Evolutionary conservation across 768 basidiomycete genomes (phyloP), one percentile per base, ranked within the genome.

Genomic region (Tylopilus rubrobrunneus): DNA sequence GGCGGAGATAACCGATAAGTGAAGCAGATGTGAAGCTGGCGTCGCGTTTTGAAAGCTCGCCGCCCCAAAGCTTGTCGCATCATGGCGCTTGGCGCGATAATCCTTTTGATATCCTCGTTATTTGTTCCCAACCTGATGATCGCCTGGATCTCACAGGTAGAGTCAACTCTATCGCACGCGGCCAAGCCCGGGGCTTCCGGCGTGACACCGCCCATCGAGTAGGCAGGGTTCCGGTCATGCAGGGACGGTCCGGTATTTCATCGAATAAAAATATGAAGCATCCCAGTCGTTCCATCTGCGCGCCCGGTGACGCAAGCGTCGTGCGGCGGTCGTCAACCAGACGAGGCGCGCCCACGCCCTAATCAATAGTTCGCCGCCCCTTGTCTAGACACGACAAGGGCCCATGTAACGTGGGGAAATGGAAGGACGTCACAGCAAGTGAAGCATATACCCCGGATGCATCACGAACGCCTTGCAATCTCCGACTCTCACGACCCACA

Each of bases 121-220:
- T 3, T 5, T 45, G 49, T 50, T 43, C 29, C 33, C 49, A 39
- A 40, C 51, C 49, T 11, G 52, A 52, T 46, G 8, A 12, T 44
- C 36, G 49, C 25, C 21, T 40, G 31, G 44, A 56, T 55, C 50
- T 53, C 52, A 48, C 56, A 56, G 37, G 29, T 15, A 25, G 25
- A 39, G 7, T 4, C 29, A 56, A 60, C 60, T 60, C 56, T 55
- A 60, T 62, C 47, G 62, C 59, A 58, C 52, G 52, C 39, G 45
- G 39, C 23, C 45, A 37, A 25, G 28, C 21, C 25, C 11, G n/a
- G 23, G 28, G 41, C 41, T 42, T 33, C 41, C 49, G 28, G 43
- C 43, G 3, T 15, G 25, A n/a, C 31, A 34, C 53, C 48, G 51
- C 53, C 57, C 44, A 49, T n/a, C 17, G 25, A 42, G 43, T 29